These are phyloP conservation scores for Talaromyces funiculosus DNA, from an alignment of 2,329 filamentous ascomycete species.

Conservation along the genomic window DNA sequence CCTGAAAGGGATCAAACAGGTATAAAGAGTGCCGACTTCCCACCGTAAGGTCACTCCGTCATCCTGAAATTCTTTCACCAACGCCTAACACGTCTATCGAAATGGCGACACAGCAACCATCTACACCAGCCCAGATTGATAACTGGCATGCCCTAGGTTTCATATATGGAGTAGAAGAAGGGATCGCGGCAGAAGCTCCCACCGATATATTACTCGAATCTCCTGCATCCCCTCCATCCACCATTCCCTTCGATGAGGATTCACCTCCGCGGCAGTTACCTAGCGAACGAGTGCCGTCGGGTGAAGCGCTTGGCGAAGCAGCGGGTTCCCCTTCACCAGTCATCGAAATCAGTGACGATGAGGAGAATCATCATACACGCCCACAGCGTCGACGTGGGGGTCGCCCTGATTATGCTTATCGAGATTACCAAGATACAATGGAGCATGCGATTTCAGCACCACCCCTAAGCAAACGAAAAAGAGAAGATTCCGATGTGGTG, in stretches of 20 bases:
- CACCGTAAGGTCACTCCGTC: neutral
- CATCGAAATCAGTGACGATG: neutral
- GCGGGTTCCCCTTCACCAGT: neutral
- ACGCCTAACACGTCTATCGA: neutral
- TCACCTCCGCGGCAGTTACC: neutral
- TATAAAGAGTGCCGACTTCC: conserved; percentile 1
- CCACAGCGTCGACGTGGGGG: too few species aligned
- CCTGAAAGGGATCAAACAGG: neutral
- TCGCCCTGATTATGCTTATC: too few species aligned
- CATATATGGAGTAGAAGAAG: neutral
- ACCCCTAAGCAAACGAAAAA: neutral
- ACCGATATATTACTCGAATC: neutral
- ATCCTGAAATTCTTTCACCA: neutral
- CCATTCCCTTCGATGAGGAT: neutral
- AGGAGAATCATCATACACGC: too few species aligned
- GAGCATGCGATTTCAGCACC: neutral
- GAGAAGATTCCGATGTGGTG: neutral
- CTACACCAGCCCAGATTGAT: neutral
- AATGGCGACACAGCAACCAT: neutral
- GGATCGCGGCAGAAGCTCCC: neutral
- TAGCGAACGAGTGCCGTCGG: neutral
- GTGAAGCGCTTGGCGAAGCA: neutral
- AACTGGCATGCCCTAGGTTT: neutral
- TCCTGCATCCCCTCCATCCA: neutral
- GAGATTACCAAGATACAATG: too few species aligned